Base-by-base conservation (phyloP, 495 filamentous ascomycete species). In the Podospora pseudoanserina region DNA sequence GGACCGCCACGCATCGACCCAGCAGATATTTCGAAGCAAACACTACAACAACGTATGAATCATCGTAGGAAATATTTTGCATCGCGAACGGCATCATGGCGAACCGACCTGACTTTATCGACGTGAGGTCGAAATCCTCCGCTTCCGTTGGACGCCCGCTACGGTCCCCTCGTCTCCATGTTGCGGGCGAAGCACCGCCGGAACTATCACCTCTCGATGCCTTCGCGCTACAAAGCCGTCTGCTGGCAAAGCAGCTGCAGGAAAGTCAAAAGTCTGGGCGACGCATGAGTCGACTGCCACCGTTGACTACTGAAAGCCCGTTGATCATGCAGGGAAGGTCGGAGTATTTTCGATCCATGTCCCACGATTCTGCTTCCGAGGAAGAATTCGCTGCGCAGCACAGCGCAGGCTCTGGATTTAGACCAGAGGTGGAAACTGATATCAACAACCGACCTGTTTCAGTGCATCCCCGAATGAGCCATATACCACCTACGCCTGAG, bases 141-240 rank as follows among this genome's bases (percentile, higher is more conserved):
- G 83, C 86, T 19, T 86, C 87, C 23, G 76, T 86, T 78, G 80
- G 81, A 30, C 79, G 84, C 53, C 80, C 86, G 13, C 79, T 90
- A 5, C 82, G 83, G 64, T 92, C 90, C 3, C 90, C 91, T 56
- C 87, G 90, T 64, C 81, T 94, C 68, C 91, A 94, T 75, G 83
- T 89, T 64, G 89, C 91, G 62, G 95, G 94, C 61, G 95, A 97
- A 72, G 85, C 93, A 11, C 94, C 95, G 39, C 95, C 95, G 18
- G 90, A 93, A 34, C 86, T 97, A 61, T 98, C 95, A 2, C 95
- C 95, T 18, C 86, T 99, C 60, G 95, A 98, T 83, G 94, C 95
- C 54, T 92, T 99, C 70, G 93, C 92, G 19, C 85, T 92, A 67
- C 94, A 97, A 70, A 93, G 93, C 67, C 89, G 93, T 62, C 76